Evolutionary conservation across 495 filamentous ascomycete genomes (phyloP), one percentile per base, ranked within the genome.

Genomic region (Immersiella caudata): DNA sequence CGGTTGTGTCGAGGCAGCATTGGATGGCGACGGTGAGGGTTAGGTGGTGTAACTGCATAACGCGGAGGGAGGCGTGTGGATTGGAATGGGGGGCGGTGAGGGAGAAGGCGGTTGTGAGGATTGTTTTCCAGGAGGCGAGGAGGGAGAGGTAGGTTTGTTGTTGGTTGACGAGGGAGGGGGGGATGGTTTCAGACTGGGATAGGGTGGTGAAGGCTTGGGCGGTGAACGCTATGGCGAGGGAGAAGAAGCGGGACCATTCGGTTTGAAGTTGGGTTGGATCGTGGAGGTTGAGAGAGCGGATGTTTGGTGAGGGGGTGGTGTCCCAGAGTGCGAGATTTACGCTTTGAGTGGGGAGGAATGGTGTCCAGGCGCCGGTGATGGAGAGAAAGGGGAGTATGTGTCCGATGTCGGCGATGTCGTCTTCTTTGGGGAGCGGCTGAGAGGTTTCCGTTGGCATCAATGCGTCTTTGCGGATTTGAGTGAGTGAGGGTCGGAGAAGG

Each of bases 311-410:
- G 2, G 56, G 20, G 8, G 27, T 14, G 6, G 56, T 59, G n/a
- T 59, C 56, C 56, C 56, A 59, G n/a, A 59, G 56, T 1, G 25
- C 22, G n/a, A 59, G 56, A 33, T 59, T 64, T 29, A 3, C 11
- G 14, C 51, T 27, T 35, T 68, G 66, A 0, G 60, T 46, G 21
- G 22, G 49, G 9, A 68, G 36, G 49, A 64, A 68, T 8, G 66
- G 66, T 2, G 66, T 68, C 27, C 33, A 68, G 6, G 60, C 66
- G 25, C 66, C 66, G 60, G 63, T 68, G 60, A 68, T 68, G 54
- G 66, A 68, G 35, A 64, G 60, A 20, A 64, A 68, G 21, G 66
- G 54, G 33, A 68, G 66, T 16, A 68, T 64, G 54, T 64, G 20
- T 25, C 64, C 66, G 40, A 64, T 68, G 20, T 68, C 66, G 14